Conservation (phyloP, 2,329 filamentous ascomycete genomes). For the Aspergillus tanneri region DNA sequence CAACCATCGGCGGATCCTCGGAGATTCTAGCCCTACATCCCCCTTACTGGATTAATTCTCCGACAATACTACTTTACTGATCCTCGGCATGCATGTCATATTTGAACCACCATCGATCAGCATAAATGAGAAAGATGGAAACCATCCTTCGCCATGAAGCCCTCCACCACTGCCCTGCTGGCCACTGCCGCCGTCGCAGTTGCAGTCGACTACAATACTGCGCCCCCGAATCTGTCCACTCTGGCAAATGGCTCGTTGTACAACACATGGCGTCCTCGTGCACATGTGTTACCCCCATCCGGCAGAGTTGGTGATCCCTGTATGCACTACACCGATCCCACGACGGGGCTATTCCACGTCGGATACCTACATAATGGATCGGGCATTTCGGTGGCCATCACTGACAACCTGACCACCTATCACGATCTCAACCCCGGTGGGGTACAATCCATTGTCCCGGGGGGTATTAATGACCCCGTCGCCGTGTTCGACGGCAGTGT, state of each 20-base stretch:
- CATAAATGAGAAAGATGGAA: too few species aligned
- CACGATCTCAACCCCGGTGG: constrained; percentile 16
- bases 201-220: constrained; percentile 10
- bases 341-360: constrained; percentile 21
- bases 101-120: too few species aligned
- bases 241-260: constrained; percentile 16
- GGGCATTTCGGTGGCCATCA: constrained; percentile 17
- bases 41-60: too few species aligned
- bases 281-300: constrained; percentile 18
- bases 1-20: too few species aligned
- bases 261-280: constrained; percentile 20
- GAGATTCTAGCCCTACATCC: too few species aligned
- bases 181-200: neutral
- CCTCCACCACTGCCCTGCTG: neutral
- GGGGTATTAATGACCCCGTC: constrained; percentile 19
- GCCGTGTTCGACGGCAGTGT: constrained; percentile 22
- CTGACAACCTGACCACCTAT: constrained; percentile 19
- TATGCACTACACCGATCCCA: constrained; percentile 19
- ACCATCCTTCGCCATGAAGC: neutral
- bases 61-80: too few species aligned
- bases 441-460: constrained; percentile 12
- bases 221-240: constrained; percentile 19
- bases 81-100: too few species aligned
- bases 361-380: constrained; percentile 19
- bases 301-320: constrained; percentile 22